A percentile compares a stretch with the other conserved stretches of the same genome.
Conservation (phyloP, 805 yeast species). For the Metschnikowia lachancei region DNA sequence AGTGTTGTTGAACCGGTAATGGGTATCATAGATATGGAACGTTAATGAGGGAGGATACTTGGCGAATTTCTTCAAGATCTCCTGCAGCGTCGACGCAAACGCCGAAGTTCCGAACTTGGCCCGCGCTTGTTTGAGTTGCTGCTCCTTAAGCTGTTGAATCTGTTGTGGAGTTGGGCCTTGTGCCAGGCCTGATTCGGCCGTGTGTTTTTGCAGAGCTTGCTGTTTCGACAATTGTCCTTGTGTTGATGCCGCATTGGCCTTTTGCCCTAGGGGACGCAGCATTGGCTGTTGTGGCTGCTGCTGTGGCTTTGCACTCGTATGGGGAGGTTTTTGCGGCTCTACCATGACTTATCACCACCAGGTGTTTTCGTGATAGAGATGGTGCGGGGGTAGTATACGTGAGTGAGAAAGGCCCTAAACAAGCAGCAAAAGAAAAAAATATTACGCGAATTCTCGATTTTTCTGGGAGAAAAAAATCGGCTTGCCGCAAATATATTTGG, state of each 20-base stretch:
- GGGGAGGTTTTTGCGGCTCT: background rate
- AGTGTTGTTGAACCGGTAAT: conserved; percentile 85
- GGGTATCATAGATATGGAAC: conserved; percentile 88
- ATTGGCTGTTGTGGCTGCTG: background rate
- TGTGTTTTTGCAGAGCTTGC: conserved; percentile 21
- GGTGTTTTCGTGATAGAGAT: background rate
- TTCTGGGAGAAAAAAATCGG: background rate
- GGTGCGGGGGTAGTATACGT: background rate
- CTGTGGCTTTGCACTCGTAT: background rate
- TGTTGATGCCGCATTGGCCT: background rate
- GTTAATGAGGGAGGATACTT: conserved; percentile 77
- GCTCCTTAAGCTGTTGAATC: conserved; percentile 23
- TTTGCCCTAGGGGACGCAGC: conserved; percentile 2
- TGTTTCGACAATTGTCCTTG: background rate
- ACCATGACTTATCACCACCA: background rate
- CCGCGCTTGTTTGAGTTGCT: conserved; percentile 20
- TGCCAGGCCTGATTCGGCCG: background rate
- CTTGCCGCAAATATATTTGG: too few relatives aligned
- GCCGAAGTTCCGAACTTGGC: conserved; percentile 40
- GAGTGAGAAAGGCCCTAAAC: background rate
- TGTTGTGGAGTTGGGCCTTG: conserved; percentile 19
- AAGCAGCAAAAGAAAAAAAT: background rate
- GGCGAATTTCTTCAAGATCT: conserved; percentile 72
- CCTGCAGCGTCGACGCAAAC: conserved; percentile 69
- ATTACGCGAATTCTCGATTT: background rate